Percentiles rank a stretch among this genome's conserved stretches.
Evolutionary conservation across 2,329 filamentous ascomycete species (phyloP).

Genomic region (Trichoderma arundinaceum): DNA sequence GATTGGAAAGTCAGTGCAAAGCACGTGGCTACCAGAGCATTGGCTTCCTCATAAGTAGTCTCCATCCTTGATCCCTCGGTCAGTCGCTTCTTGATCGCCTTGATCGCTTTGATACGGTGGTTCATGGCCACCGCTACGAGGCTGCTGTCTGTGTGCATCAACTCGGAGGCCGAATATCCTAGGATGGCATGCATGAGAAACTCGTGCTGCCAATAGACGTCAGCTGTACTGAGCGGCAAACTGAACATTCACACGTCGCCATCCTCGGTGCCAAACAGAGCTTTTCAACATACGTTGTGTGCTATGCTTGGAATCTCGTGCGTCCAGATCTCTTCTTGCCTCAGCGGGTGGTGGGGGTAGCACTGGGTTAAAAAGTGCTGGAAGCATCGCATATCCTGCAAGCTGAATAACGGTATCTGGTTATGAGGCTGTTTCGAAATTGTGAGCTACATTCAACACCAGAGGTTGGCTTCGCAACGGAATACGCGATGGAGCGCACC

Average conservation of each 20-base stretch:
- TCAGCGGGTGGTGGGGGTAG: constrained; percentile 68
- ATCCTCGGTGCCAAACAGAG: not conserved
- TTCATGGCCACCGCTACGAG: constrained; percentile 64
- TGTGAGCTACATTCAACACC: constrained; percentile 9
- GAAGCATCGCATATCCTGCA: constrained; percentile 71
- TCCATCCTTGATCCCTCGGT: constrained; percentile 49
- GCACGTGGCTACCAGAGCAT: constrained; percentile 64
- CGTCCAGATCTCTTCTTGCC: constrained; percentile 69
- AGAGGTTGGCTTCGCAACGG: not conserved
- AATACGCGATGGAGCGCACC: constrained; percentile 42
- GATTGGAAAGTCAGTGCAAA: constrained; percentile 66
- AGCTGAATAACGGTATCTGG: constrained; percentile 63
- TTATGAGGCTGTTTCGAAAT: constrained; percentile 53
- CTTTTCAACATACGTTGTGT: constrained; percentile 58
- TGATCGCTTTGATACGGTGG: constrained; percentile 70
- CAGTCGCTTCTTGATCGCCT: constrained; percentile 63
- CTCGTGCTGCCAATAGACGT: constrained; percentile 54
- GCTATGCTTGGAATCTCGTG: constrained; percentile 70
- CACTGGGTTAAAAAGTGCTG: constrained; percentile 68
- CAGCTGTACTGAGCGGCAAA: not conserved
- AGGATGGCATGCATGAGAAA: constrained; percentile 75
- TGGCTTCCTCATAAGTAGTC: constrained; percentile 58
- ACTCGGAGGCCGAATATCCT: constrained; percentile 69
- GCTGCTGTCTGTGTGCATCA: constrained; percentile 57
- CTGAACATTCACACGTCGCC: constrained; percentile 14